Percentiles rank a stretch among this genome's conserved stretches.
Conservation (phyloP, 495 filamentous ascomycete species). For the Hypoxylon intermedium region DNA sequence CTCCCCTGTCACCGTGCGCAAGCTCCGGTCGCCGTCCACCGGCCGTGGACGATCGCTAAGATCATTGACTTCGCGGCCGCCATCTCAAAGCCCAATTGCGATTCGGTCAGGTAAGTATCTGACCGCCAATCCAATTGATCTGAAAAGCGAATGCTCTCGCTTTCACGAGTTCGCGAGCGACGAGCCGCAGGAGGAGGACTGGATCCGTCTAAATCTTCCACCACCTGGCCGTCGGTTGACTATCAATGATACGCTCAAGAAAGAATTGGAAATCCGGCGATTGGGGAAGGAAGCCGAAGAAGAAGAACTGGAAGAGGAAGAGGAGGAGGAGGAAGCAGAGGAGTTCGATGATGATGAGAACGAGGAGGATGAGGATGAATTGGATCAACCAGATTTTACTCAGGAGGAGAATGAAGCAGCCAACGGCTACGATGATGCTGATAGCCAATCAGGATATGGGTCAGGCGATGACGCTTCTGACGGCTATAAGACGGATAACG, state of each 20-base stretch:
- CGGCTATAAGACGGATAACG: constrained; percentile 94
- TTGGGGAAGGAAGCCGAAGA: constrained; percentile 90
- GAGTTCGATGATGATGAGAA: constrained; percentile 60
- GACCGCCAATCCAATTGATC: constrained; percentile 57
- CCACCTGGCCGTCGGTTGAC: constrained; percentile 72
- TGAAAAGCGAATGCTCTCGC: constrained; percentile 71
- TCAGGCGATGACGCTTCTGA: constrained; percentile 73
- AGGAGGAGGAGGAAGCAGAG: constrained; percentile 61
- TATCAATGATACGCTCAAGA: constrained; percentile 85
- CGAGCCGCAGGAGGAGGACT: constrained; percentile 81
- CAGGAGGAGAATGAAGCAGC: constrained; percentile 46
- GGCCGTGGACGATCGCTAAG: constrained; percentile 53
- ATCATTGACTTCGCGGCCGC: constrained; percentile 52
- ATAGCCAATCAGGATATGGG: constrained; percentile 61
- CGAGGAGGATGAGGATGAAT: constrained; percentile 58
- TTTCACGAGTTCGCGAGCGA: constrained; percentile 95
- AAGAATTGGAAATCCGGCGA: constrained; percentile 86
- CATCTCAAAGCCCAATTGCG: constrained; percentile 45
- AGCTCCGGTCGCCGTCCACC: constrained; percentile 54
- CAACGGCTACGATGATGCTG: constrained; percentile 55
- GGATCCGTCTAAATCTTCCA: constrained; percentile 72
- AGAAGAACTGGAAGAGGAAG: constrained; percentile 77
- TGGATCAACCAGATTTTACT: constrained; percentile 16
- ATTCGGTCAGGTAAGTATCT: constrained; percentile 53
- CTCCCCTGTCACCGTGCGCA: constrained; percentile 49